These are phyloP conservation scores for Flaveria ramosissima DNA, from an alignment of 129 eudicot genomes.

Conservation along the genomic window DNA sequence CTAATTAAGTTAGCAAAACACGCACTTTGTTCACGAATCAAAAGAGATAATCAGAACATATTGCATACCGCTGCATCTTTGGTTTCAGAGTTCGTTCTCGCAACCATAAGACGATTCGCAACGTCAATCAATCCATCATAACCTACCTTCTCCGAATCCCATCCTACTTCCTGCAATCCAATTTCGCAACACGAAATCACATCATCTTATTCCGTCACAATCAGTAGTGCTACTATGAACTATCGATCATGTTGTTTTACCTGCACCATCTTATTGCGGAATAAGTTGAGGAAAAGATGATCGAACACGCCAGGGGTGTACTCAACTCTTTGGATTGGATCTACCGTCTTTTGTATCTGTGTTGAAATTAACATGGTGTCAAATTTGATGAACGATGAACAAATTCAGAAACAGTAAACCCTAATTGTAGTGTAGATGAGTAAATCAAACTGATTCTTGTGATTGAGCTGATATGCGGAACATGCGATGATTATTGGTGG, in stretches of 20 bases:
- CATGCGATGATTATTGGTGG: slow-evolving; percentile 3
- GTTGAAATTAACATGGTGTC: not conserved
- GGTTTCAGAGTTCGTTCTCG: slow-evolving; percentile 69
- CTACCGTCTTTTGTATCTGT: slow-evolving; percentile 37
- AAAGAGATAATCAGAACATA: slow-evolving; percentile 14
- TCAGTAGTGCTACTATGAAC: not conserved
- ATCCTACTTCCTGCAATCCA: slow-evolving; percentile 72
- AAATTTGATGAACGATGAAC: slow-evolving; percentile 1
- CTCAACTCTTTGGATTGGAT: slow-evolving; percentile 34
- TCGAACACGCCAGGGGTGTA: slow-evolving; percentile 70
- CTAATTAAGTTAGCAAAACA: not conserved
- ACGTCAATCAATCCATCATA: slow-evolving; percentile 94
- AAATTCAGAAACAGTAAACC: not conserved
- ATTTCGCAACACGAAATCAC: not conserved
- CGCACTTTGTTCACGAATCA: not conserved
- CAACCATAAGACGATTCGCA: slow-evolving; percentile 77
- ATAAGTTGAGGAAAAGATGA: slow-evolving; percentile 56
- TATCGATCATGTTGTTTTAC: slow-evolving; percentile 27
- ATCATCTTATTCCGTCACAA: not conserved
- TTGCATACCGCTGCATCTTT: slow-evolving; percentile 70
- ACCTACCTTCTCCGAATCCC: slow-evolving; percentile 91
- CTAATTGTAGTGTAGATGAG: not conserved
- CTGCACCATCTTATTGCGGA: slow-evolving; percentile 83
- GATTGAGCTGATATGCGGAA: slow-evolving; percentile 34
- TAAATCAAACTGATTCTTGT: slow-evolving; percentile 27